phyloP scores from a whole-genome alignment of 345 rosid genomes.

The Isatis tinctoria region DNA sequence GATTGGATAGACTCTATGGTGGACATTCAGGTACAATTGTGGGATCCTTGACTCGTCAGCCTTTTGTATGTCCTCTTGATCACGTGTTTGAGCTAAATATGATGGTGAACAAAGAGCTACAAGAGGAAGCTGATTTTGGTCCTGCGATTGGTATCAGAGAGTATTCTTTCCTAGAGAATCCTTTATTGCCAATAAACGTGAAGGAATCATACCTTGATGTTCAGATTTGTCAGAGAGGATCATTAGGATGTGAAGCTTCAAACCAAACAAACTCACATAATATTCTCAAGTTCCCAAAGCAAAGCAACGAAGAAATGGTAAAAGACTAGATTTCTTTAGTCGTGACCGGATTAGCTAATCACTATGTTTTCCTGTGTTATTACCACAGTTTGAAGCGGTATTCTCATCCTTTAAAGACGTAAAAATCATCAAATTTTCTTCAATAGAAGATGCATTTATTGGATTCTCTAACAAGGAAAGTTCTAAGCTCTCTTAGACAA shows the following conservation, averaged over 20 bases:
- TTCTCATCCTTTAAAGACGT: slow-evolving; percentile 71
- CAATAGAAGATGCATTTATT: slow-evolving; percentile 77
- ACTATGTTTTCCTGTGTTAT: slow-evolving; percentile 1
- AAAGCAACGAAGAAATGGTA: slow-evolving; percentile 80
- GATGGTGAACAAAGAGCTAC: slow-evolving; percentile 36
- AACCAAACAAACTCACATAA: slow-evolving; percentile 41
- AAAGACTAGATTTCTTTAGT: too few species aligned
- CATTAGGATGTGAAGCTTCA: slow-evolving; percentile 47
- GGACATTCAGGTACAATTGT: slow-evolving; percentile 78
- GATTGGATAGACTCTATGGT: slow-evolving; percentile 89
- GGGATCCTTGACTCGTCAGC: slow-evolving; percentile 86
- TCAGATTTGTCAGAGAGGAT: slow-evolving; percentile 74
- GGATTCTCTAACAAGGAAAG: slow-evolving; percentile 79
- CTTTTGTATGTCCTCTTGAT: slow-evolving; percentile 92
- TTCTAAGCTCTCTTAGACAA: not conserved
- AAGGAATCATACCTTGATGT: slow-evolving; percentile 88
- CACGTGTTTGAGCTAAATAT: slow-evolving; percentile 81
- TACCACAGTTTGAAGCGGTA: slow-evolving; percentile 55
- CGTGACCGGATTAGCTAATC: not conserved
- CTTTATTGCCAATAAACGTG: slow-evolving; percentile 69
- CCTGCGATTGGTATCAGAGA: slow-evolving; percentile 70
- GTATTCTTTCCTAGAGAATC: slow-evolving; percentile 78
- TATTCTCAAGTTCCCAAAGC: slow-evolving; percentile 72
- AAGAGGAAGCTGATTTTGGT: slow-evolving; percentile 72
- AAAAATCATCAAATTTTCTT: slow-evolving; percentile 81